phyloP scores from a whole-genome alignment of 108 stramenopile genomes.

The Nitzschia palea region DNA sequence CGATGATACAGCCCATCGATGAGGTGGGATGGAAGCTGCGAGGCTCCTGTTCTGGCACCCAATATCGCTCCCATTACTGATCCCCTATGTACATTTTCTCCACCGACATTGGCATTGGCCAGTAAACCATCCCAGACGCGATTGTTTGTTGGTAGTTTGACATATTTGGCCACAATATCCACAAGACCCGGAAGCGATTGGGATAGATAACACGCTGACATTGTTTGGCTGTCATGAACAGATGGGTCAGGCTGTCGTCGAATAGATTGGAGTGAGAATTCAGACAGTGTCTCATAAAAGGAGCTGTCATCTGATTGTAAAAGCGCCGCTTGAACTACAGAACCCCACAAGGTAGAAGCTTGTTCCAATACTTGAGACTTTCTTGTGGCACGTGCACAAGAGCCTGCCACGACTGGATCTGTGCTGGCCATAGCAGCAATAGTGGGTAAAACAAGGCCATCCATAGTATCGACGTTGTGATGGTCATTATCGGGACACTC shows the following conservation, averaged over 20 bases:
- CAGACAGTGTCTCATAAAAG: slow-evolving; percentile 28
- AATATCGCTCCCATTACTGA: slow-evolving; percentile 78
- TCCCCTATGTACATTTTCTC: slow-evolving; percentile 90
- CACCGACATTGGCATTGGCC: slow-evolving; percentile 86
- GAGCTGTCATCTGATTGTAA: slow-evolving; percentile 17
- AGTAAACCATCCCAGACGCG: slow-evolving; percentile 64
- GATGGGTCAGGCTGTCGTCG: slow-evolving; percentile 16
- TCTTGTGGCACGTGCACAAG: slow-evolving; percentile 59
- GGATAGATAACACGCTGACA: slow-evolving; percentile 79
- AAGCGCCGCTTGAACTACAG: slow-evolving; percentile 37
- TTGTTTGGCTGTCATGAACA: slow-evolving; percentile 13
- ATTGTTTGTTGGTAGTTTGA: slow-evolving; percentile 16
- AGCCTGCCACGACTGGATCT: slow-evolving; percentile 41
- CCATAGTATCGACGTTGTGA: slow-evolving; percentile 91
- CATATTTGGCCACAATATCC: slow-evolving; percentile 75
- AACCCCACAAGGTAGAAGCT: slow-evolving; percentile 45
- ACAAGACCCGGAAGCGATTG: slow-evolving; percentile 63
- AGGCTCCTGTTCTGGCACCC: slow-evolving; percentile 62
- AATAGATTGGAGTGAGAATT: slow-evolving; percentile 26
- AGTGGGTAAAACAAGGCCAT: slow-evolving; percentile 76
- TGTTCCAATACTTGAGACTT: slow-evolving; percentile 43
- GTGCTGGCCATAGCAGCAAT: slow-evolving; percentile 61
- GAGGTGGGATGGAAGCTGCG: slow-evolving; percentile 43
- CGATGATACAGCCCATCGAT: slow-evolving; percentile 49
- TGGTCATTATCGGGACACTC: slow-evolving; percentile 90